Percentiles rank a stretch among this genome's conserved stretches.
phyloP scores from a whole-genome alignment of 2,329 filamentous ascomycete species.

The Fusarium nematophilum region DNA sequence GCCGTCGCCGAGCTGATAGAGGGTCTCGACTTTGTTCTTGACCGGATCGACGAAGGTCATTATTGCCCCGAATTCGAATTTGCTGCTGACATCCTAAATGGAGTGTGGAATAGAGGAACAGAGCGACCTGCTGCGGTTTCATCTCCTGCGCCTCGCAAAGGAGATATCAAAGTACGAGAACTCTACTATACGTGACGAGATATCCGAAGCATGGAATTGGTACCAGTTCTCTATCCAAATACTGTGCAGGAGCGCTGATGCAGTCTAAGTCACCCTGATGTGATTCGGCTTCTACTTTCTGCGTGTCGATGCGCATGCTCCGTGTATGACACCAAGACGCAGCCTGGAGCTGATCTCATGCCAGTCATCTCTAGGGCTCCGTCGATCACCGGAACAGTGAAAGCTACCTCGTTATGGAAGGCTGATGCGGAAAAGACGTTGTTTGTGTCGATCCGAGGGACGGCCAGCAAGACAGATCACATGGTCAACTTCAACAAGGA shows the following conservation, averaged over 20 bases:
- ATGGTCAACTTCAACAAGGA: constrained; percentile 39
- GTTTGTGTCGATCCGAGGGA: constrained; percentile 36
- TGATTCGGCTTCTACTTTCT: constrained; percentile 18
- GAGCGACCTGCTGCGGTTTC: constrained; percentile 34
- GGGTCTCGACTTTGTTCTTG: constrained; percentile 38
- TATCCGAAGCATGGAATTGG: constrained; percentile 26
- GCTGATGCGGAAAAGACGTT: constrained; percentile 15
- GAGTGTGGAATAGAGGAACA: constrained; percentile 20
- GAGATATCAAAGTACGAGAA: constrained; percentile 39
- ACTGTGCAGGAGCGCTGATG: not conserved
- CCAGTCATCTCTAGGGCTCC: constrained; percentile 33
- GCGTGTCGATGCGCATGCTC: constrained; percentile 37
- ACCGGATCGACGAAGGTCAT: constrained; percentile 34
- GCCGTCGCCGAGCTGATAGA: constrained; percentile 35
- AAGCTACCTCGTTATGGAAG: constrained; percentile 39
- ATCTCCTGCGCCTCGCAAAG: constrained; percentile 32
- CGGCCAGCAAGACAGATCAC: constrained; percentile 34
- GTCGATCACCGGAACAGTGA: constrained; percentile 30
- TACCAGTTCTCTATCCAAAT: not conserved
- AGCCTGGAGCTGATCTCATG: constrained; percentile 16
- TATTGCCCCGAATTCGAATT: not conserved
- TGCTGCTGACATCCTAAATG: not conserved
- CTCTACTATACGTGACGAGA: constrained; percentile 11
- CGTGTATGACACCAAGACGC: constrained; percentile 24
- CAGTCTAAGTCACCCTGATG: not conserved